A percentile compares a stretch with the other conserved stretches of the same genome.
Evolutionary conservation across 768 basidiomycete species (phyloP).

Genomic region (Tulasnella sp.): DNA sequence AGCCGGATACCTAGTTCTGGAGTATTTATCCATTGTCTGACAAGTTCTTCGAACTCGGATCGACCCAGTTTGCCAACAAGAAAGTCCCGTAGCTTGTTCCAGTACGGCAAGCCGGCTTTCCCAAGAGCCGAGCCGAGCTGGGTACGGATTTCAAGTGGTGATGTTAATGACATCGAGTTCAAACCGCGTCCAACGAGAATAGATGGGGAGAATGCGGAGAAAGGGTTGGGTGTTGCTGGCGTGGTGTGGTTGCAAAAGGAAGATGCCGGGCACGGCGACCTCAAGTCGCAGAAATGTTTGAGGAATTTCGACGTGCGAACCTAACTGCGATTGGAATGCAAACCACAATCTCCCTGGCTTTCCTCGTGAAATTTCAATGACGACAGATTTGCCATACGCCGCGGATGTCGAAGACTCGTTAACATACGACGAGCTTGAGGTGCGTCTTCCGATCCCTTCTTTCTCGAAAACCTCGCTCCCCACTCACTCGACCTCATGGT

Average conservation of each 20-base stretch:
- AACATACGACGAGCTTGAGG: constrained; percentile 82
- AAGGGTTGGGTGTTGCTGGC: background rate
- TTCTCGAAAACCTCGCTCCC: background rate
- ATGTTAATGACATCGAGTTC: background rate
- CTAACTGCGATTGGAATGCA: background rate
- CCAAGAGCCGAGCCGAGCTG: constrained; percentile 12
- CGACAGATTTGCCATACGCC: constrained; percentile 85
- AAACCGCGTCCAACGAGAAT: background rate
- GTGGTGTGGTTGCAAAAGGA: background rate
- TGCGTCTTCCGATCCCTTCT: constrained; percentile 25
- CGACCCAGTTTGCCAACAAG: constrained; percentile 12
- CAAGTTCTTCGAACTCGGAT: constrained; percentile 10
- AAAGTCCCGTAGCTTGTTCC: constrained; percentile 11
- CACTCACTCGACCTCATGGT: background rate
- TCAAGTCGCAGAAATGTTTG: background rate
- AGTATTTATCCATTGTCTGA: constrained; percentile 16
- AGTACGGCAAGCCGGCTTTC: constrained; percentile 9
- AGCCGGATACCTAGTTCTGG: constrained; percentile 10
- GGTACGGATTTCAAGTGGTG: constrained; percentile 5
- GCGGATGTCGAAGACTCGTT: constrained; percentile 88
- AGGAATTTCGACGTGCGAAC: background rate
- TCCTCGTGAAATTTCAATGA: constrained; percentile 22
- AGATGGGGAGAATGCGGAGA: background rate
- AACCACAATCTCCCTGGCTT: background rate
- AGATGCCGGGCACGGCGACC: background rate